Evolutionary conservation across 495 filamentous ascomycete genomes (phyloP).

Genomic region (Podospora bellae-mahoneyi): DNA sequence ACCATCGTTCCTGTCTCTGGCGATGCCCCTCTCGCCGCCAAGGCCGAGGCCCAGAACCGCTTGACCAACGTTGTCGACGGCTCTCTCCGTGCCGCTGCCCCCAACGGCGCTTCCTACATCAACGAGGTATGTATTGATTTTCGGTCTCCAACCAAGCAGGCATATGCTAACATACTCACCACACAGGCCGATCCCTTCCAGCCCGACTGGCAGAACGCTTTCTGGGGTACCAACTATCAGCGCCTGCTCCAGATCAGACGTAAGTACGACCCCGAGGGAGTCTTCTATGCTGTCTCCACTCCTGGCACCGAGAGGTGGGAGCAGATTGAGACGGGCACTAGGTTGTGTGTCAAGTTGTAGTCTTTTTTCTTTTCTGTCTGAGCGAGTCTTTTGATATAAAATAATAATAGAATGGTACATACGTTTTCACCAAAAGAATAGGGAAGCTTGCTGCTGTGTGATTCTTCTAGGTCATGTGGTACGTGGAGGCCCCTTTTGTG

Average conservation of each 20-base stretch:
- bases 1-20: constrained; percentile 35
- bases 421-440: neutral
- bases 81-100: constrained; percentile 42
- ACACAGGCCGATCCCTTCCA: constrained; percentile 51
- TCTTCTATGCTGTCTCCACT: constrained; percentile 49
- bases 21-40: constrained; percentile 36
- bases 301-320: constrained; percentile 46
- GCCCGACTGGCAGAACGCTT: constrained; percentile 52
- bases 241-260: constrained; percentile 48
- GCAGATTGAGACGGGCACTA: constrained; percentile 44
- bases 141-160: neutral
- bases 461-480: too few species aligned
- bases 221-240: constrained; percentile 53
- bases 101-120: constrained; percentile 42
- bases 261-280: constrained; percentile 54
- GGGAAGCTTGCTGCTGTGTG: too few species aligned
- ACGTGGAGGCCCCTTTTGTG: too few species aligned
- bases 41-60: constrained; percentile 36
- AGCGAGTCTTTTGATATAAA: neutral
- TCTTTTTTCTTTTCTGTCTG: neutral
- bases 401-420: neutral
- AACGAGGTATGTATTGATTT: constrained; percentile 37
- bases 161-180: constrained; percentile 12
- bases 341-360: constrained; percentile 39
- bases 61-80: constrained; percentile 46